Base-by-base conservation (phyloP, 2,329 filamentous ascomycete species). In the Alternaria panax region DNA sequence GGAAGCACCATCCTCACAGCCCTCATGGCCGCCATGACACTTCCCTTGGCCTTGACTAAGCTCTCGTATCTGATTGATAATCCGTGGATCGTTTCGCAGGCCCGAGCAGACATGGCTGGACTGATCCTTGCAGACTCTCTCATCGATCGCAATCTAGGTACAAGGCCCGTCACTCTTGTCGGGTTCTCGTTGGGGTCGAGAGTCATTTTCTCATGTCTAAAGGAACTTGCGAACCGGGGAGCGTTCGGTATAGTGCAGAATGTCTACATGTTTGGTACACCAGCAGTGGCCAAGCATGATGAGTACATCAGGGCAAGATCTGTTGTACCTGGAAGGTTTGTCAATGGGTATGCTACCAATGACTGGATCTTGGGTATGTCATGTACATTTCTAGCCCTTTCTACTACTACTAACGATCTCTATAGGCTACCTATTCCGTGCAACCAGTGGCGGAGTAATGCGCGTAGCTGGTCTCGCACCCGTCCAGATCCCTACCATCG, bases 11-110 rank as follows among this genome's bases (percentile, higher is more conserved):
- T 99, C 52, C 83, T 99, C 16, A 88, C 93, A 52, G 88, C 90
- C 66, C 83, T 99, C 30, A 98, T 99, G 94, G 90, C 93, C 40
- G 93, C 93, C 32, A 83, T 99, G 51, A 92, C 96, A 76, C 82
- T 97, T n/a, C 95, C 95, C 2, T 87, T 99, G 41, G 90, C 97
- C 27, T 82, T 99, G 43, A 93, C 94, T 0, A 99, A 99, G 76
- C 86, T 99, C 9, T 88, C 94, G 0, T 99, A 99, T 74, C 85
- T 99, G 20, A 97, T 99, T 66, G 95, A 99, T 78, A 99, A 99
- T 73, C 95, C 95, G 0, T 99, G 95, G 95, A 92, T 91, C 25
- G 93, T 97, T n/a, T 98, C 95, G 1, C 86, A 97, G 50, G 92
- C 95, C 71, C 88, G 95, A 69, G 95, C 95, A 28, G 93, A 91